Evolutionary conservation across 257 asterid genomes (phyloP), one percentile per base, ranked within the genome.

Genomic region (Primulina eburnea): DNA sequence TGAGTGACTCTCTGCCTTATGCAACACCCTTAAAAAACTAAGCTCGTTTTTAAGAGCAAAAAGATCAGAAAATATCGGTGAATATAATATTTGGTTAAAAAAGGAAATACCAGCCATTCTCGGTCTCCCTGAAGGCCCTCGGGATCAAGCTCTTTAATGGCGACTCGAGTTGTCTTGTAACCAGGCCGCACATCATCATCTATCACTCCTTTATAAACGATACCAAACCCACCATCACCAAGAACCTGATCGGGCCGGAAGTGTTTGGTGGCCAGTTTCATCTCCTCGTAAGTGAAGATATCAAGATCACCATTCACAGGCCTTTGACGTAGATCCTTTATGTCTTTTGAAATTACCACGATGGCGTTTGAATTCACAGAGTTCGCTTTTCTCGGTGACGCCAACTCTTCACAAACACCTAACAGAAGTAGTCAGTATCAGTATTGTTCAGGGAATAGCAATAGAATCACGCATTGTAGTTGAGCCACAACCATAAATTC

Each of bases 191-290:
- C 89, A 64, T 71, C 71, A 57, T 81, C 94, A 70, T 89, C 94
- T 57, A 93, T 74, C n/a, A 90, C 86, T 74, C 97, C 98, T 84
- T 87, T 90, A 72, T 90, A 93, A 55, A 93, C 97, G 17, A 83
- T 79, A 61, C 98, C 97, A 69, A 93, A 93, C 18, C 98, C 98
- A 71, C 98, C 97, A 76, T 85, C 90, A 32, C 98, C 97, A 12
- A 93, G 97, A 58, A 90, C 94, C 62, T 88, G 95, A 86, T 88
- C 81, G 11, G 90, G 96, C 21, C 94, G 85, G 69, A 93, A 93
- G 72, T 84, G 85, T 80, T 90, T 93, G 16, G 99, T 93, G 0
- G 96, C 97, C 88, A 90, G 69, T 73, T 82, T 85, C 99, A 90
- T 93, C 87, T 93, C 97, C 73, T 89, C 96, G 70, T 93, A 93